Conservation (phyloP, 441 rosid genomes). For the Syzygium syzygioides region DNA sequence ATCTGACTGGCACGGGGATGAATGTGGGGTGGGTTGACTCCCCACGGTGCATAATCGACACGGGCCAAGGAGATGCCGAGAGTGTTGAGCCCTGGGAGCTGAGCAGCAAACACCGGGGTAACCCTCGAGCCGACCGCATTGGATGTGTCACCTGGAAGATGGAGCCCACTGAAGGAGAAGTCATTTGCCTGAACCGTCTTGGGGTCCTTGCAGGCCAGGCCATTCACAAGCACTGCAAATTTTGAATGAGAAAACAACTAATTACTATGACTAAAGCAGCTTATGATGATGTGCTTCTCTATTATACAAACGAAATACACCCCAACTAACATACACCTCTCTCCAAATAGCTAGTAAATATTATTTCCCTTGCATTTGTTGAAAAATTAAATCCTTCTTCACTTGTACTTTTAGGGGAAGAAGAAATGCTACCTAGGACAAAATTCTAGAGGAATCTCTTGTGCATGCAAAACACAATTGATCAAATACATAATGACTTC, state of each 20-base stretch:
- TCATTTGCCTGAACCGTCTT: background rate
- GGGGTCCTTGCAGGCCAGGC: background rate
- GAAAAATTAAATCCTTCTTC: background rate
- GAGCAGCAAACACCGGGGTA: background rate
- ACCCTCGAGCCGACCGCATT: background rate
- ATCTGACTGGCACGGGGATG: accelerated
- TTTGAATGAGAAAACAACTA: background rate
- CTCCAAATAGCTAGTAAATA: background rate
- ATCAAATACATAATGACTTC: background rate
- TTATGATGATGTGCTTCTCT: background rate
- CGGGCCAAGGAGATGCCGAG: background rate
- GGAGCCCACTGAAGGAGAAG: background rate
- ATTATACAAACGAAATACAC: background rate
- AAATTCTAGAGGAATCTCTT: background rate
- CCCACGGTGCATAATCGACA: background rate
- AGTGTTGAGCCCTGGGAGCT: background rate
- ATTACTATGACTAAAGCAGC: background rate
- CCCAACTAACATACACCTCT: accelerated
- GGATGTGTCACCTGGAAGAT: background rate
- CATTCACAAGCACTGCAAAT: background rate
- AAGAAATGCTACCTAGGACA: background rate
- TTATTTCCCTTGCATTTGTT: background rate
- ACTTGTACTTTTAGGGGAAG: background rate
- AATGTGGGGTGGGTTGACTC: background rate
- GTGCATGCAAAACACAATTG: background rate